phyloP scores from a whole-genome alignment of 2,329 filamentous ascomycete species.

The Alternaria gansuensis region DNA sequence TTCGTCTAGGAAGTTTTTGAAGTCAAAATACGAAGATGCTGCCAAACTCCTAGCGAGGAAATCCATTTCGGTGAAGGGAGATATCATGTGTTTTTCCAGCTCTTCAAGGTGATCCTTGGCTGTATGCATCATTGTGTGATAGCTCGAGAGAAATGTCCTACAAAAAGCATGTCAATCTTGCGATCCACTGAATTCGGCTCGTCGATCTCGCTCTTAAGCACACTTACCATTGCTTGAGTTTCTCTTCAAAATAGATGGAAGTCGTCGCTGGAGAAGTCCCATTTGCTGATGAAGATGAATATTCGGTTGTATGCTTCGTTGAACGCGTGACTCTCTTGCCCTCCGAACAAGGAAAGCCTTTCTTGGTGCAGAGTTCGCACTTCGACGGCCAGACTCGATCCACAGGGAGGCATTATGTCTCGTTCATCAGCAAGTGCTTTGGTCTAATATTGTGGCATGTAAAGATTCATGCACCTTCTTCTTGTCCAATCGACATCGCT shows the following conservation, averaged over 20 bases:
- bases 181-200: background rate
- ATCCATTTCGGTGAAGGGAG: background rate
- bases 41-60: background rate
- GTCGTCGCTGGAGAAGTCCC: background rate
- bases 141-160: background rate
- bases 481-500: constrained; percentile 4
- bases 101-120: background rate
- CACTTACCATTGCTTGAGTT: background rate
- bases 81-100: background rate
- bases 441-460: background rate
- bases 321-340: background rate
- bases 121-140: background rate
- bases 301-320: background rate
- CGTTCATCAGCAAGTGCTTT: background rate
- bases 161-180: background rate
- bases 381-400: background rate
- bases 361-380: constrained; percentile 12
- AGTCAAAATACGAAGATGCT: background rate
- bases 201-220: background rate
- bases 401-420: background rate
- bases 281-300: too few species aligned
- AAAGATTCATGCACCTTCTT: background rate
- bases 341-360: constrained; percentile 11
- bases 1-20: background rate
- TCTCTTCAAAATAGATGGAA: background rate